phyloP scores from a whole-genome alignment of 129 eudicot species.

The Cynara cardunculus region DNA sequence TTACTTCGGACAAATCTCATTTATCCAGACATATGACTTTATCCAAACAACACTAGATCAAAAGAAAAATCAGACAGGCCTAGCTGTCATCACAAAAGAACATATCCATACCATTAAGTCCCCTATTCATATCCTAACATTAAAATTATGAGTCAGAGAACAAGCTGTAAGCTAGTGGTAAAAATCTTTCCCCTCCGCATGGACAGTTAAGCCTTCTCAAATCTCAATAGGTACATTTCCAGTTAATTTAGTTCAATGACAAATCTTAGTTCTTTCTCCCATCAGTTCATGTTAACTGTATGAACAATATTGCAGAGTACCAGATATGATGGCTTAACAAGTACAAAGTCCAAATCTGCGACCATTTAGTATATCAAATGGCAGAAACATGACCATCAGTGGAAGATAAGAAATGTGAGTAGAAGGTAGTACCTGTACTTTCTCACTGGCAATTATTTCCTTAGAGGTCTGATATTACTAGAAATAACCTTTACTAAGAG shows the following conservation, averaged over 20 bases:
- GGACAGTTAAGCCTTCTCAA: not conserved
- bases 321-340: too few relatives aligned
- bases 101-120: not conserved
- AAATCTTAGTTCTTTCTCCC: not conserved
- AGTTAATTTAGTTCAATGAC: not conserved
- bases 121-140: not conserved
- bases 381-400: slow-evolving; percentile 2
- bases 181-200: not conserved
- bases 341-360: not conserved
- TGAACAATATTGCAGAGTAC: not conserved
- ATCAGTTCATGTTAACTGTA: not conserved
- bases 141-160: not conserved
- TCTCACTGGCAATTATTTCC: not conserved
- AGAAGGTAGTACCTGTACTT: not conserved
- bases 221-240: not conserved
- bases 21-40: not conserved
- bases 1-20: not conserved
- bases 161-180: not conserved
- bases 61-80: not conserved
- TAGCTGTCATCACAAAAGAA: not conserved
- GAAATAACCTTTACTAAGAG: not conserved
- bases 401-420: not conserved
- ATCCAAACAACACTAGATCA: not conserved
- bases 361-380: not conserved
- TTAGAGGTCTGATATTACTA: not conserved